Percentiles rank a stretch among this genome's conserved stretches.
phyloP scores from a whole-genome alignment of 75 land plant genomes.

The Pinus taeda region DNA sequence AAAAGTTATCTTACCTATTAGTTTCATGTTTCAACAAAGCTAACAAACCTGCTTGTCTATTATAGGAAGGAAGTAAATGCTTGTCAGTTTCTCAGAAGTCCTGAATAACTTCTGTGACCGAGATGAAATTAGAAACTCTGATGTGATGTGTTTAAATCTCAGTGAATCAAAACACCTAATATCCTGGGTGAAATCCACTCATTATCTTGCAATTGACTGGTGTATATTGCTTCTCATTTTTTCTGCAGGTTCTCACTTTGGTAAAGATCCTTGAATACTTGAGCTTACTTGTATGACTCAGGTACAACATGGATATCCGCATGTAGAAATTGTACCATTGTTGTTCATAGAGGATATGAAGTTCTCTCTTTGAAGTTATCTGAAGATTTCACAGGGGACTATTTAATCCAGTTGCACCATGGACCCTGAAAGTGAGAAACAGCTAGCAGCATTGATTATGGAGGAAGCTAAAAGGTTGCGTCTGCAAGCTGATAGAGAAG shows the following conservation, averaged over 20 bases:
- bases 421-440: slow-evolving; percentile 81
- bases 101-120: too few species aligned
- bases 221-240: too few species aligned
- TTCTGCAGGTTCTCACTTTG: not conserved
- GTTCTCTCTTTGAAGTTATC: not conserved
- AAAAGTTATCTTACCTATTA: too few species aligned
- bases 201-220: too few species aligned
- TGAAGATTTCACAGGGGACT: not conserved
- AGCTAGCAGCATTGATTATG: slow-evolving; percentile 79
- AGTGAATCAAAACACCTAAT: too few species aligned
- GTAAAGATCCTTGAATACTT: not conserved
- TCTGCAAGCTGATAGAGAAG: slow-evolving; percentile 75
- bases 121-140: too few species aligned
- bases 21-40: too few species aligned
- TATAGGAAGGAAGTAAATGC: too few species aligned
- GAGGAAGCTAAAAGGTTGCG: slow-evolving; percentile 82
- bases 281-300: not conserved
- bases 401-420: slow-evolving; percentile 18
- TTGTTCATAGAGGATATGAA: not conserved
- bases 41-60: too few species aligned
- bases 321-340: not conserved
- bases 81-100: too few species aligned
- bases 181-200: too few species aligned
- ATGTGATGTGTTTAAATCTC: too few species aligned
- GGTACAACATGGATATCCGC: not conserved